Conservation (phyloP, 768 basidiomycete genomes). For the Amanita pallidorosea region DNA sequence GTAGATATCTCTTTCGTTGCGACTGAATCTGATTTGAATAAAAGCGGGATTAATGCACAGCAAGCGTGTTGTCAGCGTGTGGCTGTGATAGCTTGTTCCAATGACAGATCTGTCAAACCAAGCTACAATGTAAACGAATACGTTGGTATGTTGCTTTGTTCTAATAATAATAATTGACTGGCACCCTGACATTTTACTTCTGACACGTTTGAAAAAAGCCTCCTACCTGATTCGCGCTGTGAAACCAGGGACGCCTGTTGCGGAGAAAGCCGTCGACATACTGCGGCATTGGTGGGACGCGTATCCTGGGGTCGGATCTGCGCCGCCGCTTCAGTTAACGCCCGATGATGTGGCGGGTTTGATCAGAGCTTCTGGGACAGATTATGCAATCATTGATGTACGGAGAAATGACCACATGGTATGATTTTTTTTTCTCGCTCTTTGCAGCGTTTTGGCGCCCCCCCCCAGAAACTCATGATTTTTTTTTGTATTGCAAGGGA, state of each 20-base stretch:
- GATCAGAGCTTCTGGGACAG: constrained; percentile 10
- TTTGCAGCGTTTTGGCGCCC: not conserved
- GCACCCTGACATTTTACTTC: constrained; percentile 14
- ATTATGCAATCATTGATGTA: constrained; percentile 39
- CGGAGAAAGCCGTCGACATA: not conserved
- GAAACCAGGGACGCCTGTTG: constrained; percentile 17
- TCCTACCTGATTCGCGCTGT: constrained; percentile 37
- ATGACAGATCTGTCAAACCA: constrained; percentile 6
- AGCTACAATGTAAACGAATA: constrained; percentile 31
- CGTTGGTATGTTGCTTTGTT: constrained; percentile 16
- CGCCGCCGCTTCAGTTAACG: constrained; percentile 17
- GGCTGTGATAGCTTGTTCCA: constrained; percentile 2
- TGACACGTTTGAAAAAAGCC: constrained; percentile 14
- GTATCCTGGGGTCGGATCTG: constrained; percentile 23
- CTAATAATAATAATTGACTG: constrained; percentile 1
- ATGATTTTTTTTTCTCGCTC: too few species aligned
- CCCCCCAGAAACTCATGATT: not conserved
- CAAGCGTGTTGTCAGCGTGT: constrained; percentile 9
- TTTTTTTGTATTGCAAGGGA: constrained; percentile 26
- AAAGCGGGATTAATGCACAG: not conserved
- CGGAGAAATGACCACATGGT: constrained; percentile 14
- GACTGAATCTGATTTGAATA: constrained; percentile 32
- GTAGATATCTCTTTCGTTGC: constrained; percentile 30
- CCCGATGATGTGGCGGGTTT: constrained; percentile 26
- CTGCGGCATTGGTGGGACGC: constrained; percentile 40